A percentile compares a stretch with the other conserved stretches of the same genome.
Evolutionary conservation across 352 stramenopile species (phyloP).

Genomic region (Aphanomyces astaci): DNA sequence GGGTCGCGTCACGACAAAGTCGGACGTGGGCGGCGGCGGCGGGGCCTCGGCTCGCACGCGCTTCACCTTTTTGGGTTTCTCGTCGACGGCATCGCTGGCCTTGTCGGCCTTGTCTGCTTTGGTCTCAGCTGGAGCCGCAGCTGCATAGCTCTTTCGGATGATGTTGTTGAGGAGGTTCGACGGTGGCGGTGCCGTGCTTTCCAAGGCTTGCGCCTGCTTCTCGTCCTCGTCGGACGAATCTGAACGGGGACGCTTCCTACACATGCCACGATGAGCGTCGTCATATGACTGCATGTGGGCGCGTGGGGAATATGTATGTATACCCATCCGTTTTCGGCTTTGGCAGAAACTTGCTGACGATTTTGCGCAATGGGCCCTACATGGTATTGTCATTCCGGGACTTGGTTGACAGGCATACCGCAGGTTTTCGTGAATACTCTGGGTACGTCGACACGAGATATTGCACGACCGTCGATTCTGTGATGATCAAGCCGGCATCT

Average conservation of each 20-base stretch:
- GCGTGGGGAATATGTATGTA: constrained; percentile 21
- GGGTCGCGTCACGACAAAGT: constrained; percentile 64
- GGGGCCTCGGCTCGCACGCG: constrained; percentile 29
- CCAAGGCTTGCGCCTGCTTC: constrained; percentile 38
- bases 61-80: constrained; percentile 69
- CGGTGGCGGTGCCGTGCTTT: constrained; percentile 32
- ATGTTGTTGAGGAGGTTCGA: constrained; percentile 69
- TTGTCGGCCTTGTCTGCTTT: constrained; percentile 2
- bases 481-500: constrained; percentile 40
- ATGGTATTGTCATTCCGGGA: too few species aligned
- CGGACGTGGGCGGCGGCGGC: constrained; percentile 4
- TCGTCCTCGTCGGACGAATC: constrained; percentile 64
- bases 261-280: not conserved
- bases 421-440: constrained; percentile 82
- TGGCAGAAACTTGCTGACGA: constrained; percentile 66
- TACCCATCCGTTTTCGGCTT: constrained; percentile 33
- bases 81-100: constrained; percentile 14
- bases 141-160: constrained; percentile 67
- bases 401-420: constrained; percentile 25
- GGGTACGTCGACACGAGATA: constrained; percentile 64
- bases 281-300: not conserved
- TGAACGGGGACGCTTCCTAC: constrained; percentile 45
- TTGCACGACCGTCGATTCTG: constrained; percentile 50
- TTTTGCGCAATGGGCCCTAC: constrained; percentile 50
- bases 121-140: constrained; percentile 16